Percentiles rank a stretch among this genome's conserved stretches.
Conservation (phyloP, 2,329 filamentous ascomycete species). For the Sodiomyces alkalinus region DNA sequence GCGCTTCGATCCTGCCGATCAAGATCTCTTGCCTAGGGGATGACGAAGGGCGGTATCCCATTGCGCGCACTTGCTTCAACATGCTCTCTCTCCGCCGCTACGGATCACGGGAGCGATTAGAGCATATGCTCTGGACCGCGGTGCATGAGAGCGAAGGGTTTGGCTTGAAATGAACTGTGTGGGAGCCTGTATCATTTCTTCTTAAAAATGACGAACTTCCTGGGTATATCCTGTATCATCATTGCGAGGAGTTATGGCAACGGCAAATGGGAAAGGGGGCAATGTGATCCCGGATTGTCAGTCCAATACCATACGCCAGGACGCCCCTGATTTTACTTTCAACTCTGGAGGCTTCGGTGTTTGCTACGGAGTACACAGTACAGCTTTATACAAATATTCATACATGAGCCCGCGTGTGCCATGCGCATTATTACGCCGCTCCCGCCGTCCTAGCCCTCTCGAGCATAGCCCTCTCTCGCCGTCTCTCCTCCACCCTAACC, state of each 20-base stretch:
- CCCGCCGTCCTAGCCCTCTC: constrained; percentile 23
- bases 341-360: no score
- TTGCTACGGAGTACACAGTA: neutral
- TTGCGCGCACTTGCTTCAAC: constrained; percentile 87
- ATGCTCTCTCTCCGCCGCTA: constrained; percentile 66
- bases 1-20: constrained; percentile 64
- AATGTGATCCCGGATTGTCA: neutral
- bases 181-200: no score
- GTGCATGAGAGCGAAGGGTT: constrained; percentile 88
- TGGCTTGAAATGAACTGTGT: constrained; percentile 52
- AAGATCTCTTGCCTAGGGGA: constrained; percentile 62
- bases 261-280: neutral
- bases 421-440: no score
- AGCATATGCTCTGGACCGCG: constrained; percentile 64
- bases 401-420: no score
- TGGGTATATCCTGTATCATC: no score
- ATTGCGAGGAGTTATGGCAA: neutral
- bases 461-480: constrained; percentile 41
- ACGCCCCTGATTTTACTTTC: neutral
- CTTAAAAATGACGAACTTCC: neutral
- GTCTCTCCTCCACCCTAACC: constrained; percentile 35
- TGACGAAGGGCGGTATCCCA: constrained; percentile 61
- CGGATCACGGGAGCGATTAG: constrained; percentile 47
- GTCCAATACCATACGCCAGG: neutral
- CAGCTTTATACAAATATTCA: constrained; percentile 2